Percentiles rank a stretch among this genome's conserved stretches.
Conservation (phyloP, 768 basidiomycete species). For the Exsudoporus frostii region DNA sequence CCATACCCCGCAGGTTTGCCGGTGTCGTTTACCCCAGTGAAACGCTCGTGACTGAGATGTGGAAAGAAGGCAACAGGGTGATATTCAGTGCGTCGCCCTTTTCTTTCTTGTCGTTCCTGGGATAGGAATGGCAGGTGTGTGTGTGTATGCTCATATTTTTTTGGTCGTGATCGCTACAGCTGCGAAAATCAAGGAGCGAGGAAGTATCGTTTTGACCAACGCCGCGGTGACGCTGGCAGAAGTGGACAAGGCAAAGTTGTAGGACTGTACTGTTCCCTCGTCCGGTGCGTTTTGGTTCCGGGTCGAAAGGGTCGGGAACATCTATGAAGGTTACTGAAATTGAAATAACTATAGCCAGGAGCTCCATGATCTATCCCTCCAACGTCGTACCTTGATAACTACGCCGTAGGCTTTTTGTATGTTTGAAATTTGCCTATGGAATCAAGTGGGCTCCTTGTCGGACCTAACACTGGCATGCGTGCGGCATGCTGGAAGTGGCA, state of each 20-base stretch:
- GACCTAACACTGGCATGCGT: too few relatives aligned
- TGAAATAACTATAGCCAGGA: too few relatives aligned
- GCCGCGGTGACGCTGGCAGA: conserved; percentile 76
- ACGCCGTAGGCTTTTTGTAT: too few relatives aligned
- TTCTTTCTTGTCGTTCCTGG: neutral
- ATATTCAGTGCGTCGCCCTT: conserved; percentile 74
- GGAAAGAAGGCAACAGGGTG: conserved; percentile 91
- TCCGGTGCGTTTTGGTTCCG: neutral
- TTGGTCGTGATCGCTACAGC: conserved; percentile 38
- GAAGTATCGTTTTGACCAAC: conserved; percentile 64
- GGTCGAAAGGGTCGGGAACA: too few relatives aligned
- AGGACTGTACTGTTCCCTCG: conserved; percentile 1
- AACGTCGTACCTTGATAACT: too few relatives aligned
- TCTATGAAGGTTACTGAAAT: too few relatives aligned
- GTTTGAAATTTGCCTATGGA: too few relatives aligned
- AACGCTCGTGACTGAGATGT: conserved; percentile 95
- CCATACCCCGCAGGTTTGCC: conserved; percentile 54
- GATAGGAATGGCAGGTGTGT: neutral
- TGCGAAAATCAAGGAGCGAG: conserved; percentile 86
- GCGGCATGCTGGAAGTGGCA: too few relatives aligned
- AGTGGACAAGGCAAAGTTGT: conserved; percentile 60
- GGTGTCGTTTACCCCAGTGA: conserved; percentile 95
- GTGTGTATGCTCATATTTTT: neutral
- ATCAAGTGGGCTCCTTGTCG: too few relatives aligned
- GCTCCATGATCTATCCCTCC: too few relatives aligned